These are phyloP conservation scores for Euphorbia schlechtendalii DNA, from an alignment of 441 rosid genomes.

Conservation along the genomic window DNA sequence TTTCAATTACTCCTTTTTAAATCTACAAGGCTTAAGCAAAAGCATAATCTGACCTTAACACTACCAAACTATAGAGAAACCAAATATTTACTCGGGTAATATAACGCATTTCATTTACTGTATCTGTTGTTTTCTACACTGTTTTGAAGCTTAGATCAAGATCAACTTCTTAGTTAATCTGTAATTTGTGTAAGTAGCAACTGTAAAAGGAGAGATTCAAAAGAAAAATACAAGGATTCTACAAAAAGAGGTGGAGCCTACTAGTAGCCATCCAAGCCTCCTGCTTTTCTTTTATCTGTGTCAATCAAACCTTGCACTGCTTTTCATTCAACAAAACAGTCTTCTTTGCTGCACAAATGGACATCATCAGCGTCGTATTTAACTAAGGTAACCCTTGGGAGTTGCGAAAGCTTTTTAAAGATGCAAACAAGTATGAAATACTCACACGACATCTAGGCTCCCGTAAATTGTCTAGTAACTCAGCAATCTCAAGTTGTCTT, in stretches of 20 bases:
- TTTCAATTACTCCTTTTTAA: too few species aligned
- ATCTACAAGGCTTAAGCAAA: too few species aligned
- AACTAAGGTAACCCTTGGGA: neutral
- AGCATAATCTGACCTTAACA: neutral
- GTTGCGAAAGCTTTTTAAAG: neutral
- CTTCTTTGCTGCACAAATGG: conserved; percentile 45
- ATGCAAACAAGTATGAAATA: conserved; percentile 10
- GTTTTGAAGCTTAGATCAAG: conserved; percentile 11
- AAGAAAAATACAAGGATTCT: conserved; percentile 1
- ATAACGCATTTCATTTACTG: conserved; percentile 19
- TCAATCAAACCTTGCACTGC: conserved; percentile 7
- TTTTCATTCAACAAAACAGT: conserved; percentile 40
- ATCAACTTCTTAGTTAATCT: conserved; percentile 14
- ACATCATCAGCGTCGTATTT: neutral
- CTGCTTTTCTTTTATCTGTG: neutral
- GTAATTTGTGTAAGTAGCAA: conserved; percentile 13
- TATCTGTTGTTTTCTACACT: conserved; percentile 14
- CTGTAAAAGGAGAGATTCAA: neutral
- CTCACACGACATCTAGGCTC: conserved; percentile 64
- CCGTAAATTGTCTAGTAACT: conserved; percentile 46
- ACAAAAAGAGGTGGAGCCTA: neutral
- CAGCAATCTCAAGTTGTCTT: conserved; percentile 71
- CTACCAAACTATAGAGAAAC: too few species aligned
- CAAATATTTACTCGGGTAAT: conserved; percentile 3
- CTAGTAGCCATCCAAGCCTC: conserved; percentile 1